Percentiles rank a stretch among this genome's conserved stretches.
phyloP scores from a whole-genome alignment of 116 monocot species.

The Dioscorea cayenensis region DNA sequence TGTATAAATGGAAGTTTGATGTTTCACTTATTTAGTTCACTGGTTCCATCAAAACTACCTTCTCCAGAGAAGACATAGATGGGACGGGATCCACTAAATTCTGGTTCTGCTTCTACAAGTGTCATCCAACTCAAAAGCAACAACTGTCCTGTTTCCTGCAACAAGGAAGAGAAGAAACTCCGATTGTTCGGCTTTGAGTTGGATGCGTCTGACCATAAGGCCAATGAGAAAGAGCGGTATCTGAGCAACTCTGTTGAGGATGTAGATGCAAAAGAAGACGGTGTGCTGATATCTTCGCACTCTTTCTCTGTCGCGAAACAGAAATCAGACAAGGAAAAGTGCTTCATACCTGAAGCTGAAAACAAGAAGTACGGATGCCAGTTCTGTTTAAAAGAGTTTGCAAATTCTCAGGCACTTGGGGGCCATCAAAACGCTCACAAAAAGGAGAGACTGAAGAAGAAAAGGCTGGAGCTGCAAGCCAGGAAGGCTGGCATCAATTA shows the following conservation, averaged over 20 bases:
- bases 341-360: background rate
- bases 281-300: background rate
- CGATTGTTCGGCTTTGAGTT: conserved; percentile 57
- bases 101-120: conserved; percentile 1
- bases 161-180: conserved; percentile 27
- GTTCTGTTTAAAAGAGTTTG: conserved; percentile 62
- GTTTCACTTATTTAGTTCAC: background rate
- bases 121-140: background rate
- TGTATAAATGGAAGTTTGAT: conserved; percentile 11
- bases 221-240: background rate
- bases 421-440: conserved; percentile 87
- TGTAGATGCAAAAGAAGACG: background rate
- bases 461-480: conserved; percentile 52
- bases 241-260: background rate
- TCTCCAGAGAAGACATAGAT: conserved; percentile 6
- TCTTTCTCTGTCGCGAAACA: background rate
- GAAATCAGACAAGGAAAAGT: background rate
- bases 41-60: background rate
- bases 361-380: conserved; percentile 49
- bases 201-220: background rate
- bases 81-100: conserved; percentile 12
- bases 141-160: background rate
- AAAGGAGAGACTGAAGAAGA: conserved; percentile 75
- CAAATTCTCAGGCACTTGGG: conserved; percentile 72
- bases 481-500: conserved; percentile 31